Base-by-base conservation (phyloP, 2,329 filamentous ascomycete genomes). In the Talaromyces sp. region DNA sequence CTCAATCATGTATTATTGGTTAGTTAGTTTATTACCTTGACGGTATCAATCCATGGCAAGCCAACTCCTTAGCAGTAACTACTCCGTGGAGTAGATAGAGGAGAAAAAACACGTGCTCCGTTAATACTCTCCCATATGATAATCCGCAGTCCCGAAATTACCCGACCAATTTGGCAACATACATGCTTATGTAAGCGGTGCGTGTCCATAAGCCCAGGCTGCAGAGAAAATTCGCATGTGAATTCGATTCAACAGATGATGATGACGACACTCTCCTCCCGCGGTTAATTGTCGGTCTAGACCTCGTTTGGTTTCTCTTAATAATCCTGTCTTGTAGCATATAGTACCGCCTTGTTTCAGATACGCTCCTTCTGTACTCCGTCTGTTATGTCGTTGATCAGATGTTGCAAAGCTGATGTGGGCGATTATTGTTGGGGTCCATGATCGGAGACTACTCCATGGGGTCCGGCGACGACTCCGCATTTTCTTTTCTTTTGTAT, bases 251-350 rank as follows among this genome's bases (percentile, higher is more conserved):
- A 15, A 19, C 15, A 4, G n/a, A 8, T 7, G 19, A 52, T 11
- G 15, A 52, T 52, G 48, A 52, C 48, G 33, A 52, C 48, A 52
- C n/a, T n/a, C n/a, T n/a, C n/a, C n/a, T n/a, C n/a, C n/a, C n/a
- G n/a, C n/a, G n/a, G n/a, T n/a, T n/a, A n/a, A n/a, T n/a, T n/a
- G n/a, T n/a, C n/a, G n/a, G n/a, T n/a, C n/a, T n/a, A n/a, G n/a
- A n/a, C n/a, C n/a, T n/a, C n/a, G n/a, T n/a, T n/a, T n/a, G n/a
- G n/a, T n/a, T n/a, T n/a, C n/a, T n/a, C n/a, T n/a, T n/a, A n/a
- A n/a, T n/a, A n/a, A n/a, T n/a, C n/a, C n/a, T n/a, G n/a, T n/a
- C n/a, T n/a, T n/a, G n/a, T n/a, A n/a, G n/a, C n/a, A n/a, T n/a
- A n/a, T n/a, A n/a, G n/a, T n/a, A n/a, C n/a, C n/a, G n/a, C n/a